phyloP scores from a whole-genome alignment of 495 filamentous ascomycete genomes.

The Rusavskia elegans region DNA sequence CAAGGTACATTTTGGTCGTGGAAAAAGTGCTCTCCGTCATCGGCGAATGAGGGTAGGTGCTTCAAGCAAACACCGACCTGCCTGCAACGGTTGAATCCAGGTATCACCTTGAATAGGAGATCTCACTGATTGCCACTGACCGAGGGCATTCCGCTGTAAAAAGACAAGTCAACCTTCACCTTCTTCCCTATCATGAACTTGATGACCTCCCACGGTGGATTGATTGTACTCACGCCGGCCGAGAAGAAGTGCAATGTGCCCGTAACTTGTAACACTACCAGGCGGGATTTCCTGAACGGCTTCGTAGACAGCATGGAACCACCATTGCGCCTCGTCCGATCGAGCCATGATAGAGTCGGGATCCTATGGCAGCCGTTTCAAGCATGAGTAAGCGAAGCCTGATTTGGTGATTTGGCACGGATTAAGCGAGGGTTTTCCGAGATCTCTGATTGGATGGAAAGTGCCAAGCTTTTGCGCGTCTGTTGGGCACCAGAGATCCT shows the following conservation, averaged over 20 bases:
- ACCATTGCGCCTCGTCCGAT: conserved; percentile 69
- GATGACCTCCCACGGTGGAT: neutral
- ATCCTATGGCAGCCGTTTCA: too few relatives aligned
- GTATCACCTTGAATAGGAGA: too few relatives aligned
- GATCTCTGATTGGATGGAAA: too few relatives aligned
- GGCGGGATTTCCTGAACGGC: conserved; percentile 66
- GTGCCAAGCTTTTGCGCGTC: too few relatives aligned
- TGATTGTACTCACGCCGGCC: conserved; percentile 52
- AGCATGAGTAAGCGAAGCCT: too few relatives aligned
- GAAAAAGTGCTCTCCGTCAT: conserved; percentile 30
- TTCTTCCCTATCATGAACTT: neutral
- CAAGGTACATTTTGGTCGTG: conserved; percentile 73
- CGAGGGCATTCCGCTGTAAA: conserved; percentile 23
- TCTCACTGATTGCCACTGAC: conserved; percentile 7
- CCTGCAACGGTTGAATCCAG: conserved; percentile 16
- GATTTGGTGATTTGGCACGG: too few relatives aligned
- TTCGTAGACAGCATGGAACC: conserved; percentile 68
- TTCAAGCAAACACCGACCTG: conserved; percentile 86
- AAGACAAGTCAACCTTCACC: neutral
- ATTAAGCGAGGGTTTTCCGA: too few relatives aligned
- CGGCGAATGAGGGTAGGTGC: conserved; percentile 44
- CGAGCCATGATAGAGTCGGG: conserved; percentile 38
- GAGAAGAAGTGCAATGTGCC: conserved; percentile 68
- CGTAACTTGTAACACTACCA: conserved; percentile 76
- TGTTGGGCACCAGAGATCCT: too few relatives aligned